Evolutionary conservation across 495 filamentous ascomycete species (phyloP), one percentile per base, ranked within the genome.

Genomic region (Monascus purpureus): DNA sequence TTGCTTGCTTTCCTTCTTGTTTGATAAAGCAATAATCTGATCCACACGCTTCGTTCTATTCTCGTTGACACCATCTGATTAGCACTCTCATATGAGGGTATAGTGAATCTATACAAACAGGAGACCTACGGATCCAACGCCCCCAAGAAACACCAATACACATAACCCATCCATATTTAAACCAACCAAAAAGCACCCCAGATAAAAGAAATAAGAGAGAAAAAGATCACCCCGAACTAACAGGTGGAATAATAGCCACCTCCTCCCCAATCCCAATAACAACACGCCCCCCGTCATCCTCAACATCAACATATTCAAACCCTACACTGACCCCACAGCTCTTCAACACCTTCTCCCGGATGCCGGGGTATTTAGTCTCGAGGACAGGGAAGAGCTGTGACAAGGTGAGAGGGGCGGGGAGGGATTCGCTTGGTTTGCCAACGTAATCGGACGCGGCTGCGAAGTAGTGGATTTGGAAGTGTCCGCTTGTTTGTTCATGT

Each of bases 171-270:
- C n/a, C n/a, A n/a, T n/a, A n/a, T n/a, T n/a, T n/a, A n/a, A n/a
- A n/a, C n/a, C n/a, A n/a, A 22, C 20, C 20, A 22, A 22, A 22
- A 22, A 22, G 20, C 20, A 4, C 20, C n/a, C n/a, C n/a, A n/a
- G 35, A 14, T 17, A 39, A n/a, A 28, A 35, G 29, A 24, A n/a
- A 39, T 2, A 36, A 25, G 17, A 19, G 1, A 19, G 8, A 28
- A 30, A 33, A 26, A 12, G 17, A 30, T 49, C 41, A 65, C 14
- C 61, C 61, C 27, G 61, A 65, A 64, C 90, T 96, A 31, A 96
- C 90, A n/a, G 90, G 90, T 18, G 90, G 90, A 39, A 97, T 95
- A 28, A 97, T 77, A 8, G 80, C 92, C 28, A 96, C 84, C 56
- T 97, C 90, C 43, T 90, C 82, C 12, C 85, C 87, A 13, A 65